phyloP scores from a whole-genome alignment of 2,329 filamentous ascomycete species.

The Phaeomoniella chlamydospora region DNA sequence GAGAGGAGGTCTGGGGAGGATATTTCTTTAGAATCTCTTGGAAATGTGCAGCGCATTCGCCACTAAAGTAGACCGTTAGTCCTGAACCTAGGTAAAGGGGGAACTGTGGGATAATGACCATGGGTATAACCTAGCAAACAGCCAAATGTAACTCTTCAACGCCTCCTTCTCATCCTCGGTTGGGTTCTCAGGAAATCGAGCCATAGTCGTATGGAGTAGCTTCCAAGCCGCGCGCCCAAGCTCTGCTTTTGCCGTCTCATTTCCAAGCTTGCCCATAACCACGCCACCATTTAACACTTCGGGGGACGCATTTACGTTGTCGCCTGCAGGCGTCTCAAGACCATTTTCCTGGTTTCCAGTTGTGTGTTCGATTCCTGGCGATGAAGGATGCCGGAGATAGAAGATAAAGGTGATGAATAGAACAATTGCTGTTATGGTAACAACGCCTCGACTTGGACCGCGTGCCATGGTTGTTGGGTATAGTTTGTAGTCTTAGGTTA shows the following conservation, averaged over 20 bases:
- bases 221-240: conserved; percentile 52
- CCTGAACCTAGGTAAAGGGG: background rate
- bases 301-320: conserved; percentile 3
- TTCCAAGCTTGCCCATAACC: conserved; percentile 31
- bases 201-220: conserved; percentile 52
- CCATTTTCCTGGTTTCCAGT: background rate
- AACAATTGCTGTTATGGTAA: conserved; percentile 12
- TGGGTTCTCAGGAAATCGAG: conserved; percentile 49
- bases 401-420: conserved; percentile 14
- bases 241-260: conserved; percentile 41
- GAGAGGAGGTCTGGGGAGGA: conserved; percentile 48
- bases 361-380: background rate
- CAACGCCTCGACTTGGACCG: conserved; percentile 10
- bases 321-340: conserved; percentile 1
- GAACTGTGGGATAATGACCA: conserved; percentile 28
- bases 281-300: conserved; percentile 26
- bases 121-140: conserved; percentile 51
- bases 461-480: conserved; percentile 10
- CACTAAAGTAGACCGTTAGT: conserved; percentile 21
- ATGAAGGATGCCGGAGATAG: conserved; percentile 2
- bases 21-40: conserved; percentile 45
- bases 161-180: conserved; percentile 45
- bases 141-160: conserved; percentile 44
- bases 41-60: conserved; percentile 53
- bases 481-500: background rate